Conservation (phyloP, 257 asterid genomes). For the Capsicum pubescens region DNA sequence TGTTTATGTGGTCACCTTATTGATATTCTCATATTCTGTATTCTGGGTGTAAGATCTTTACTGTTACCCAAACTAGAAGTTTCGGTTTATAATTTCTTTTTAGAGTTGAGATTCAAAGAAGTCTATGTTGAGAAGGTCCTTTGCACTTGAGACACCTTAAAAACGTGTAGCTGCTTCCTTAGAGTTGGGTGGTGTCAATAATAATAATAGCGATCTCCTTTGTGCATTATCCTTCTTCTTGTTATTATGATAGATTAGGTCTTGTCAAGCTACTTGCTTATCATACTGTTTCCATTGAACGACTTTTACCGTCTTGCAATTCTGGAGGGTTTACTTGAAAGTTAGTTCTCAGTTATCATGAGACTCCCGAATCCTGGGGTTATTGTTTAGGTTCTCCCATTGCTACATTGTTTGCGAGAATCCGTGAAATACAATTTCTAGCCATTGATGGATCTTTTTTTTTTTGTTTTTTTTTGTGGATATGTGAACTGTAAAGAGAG, state of each 20-base stretch:
- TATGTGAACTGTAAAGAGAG: background rate
- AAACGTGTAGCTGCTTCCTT: background rate
- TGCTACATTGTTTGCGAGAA: background rate
- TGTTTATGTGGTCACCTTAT: background rate
- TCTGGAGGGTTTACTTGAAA: background rate
- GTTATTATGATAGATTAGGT: background rate
- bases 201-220: background rate
- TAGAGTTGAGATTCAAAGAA: background rate
- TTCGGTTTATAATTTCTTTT: background rate
- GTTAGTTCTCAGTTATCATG: background rate
- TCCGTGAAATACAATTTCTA: background rate
- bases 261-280: background rate
- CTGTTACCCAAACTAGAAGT: background rate
- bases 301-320: background rate
- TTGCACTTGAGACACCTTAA: background rate
- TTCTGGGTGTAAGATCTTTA: conserved; percentile 3
- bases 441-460: background rate
- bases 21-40: conserved; percentile 14
- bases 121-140: background rate
- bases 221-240: background rate
- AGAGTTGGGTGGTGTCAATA: background rate
- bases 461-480: background rate
- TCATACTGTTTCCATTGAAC: background rate
- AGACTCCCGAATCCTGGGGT: background rate
- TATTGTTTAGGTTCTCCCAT: background rate